Evolutionary conservation across 345 rosid genomes (phyloP), one percentile per base, ranked within the genome.

Genomic region (Cochlearia excelsa): DNA sequence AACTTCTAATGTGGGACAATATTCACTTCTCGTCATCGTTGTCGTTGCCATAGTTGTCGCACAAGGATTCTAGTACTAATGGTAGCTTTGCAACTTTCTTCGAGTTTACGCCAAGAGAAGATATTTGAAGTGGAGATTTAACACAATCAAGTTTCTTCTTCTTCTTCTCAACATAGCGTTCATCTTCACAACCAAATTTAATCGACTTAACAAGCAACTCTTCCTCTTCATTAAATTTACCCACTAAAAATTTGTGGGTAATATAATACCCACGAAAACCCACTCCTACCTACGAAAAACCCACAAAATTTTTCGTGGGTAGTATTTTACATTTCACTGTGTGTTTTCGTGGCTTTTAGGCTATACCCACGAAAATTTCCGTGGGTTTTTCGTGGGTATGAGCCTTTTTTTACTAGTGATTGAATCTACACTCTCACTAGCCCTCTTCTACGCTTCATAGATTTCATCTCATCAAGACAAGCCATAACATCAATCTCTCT

Each of bases 401-500:
- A 16, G 23, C 38, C 1, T 11, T 7, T 23, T 73, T 33, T 57
- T 72, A 72, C 66, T 77, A 67, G 61, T 61, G 71, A 90, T 81
- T 3, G 81, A 77, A 57, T 90, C 93, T n/a, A 83, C 73, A 26
- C 86, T 83, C 86, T 83, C 31, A 86, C 86, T 2, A 82, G 80
- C 0, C 86, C 92, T 51, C 88, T 85, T 67, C 92, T 82, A 44
- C 90, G 81, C 83, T 72, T 86, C 82, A 85, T 74, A 37, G 88
- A 79, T 59, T 83, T 85, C 88, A 85, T 74, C 70, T 83, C 94
- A 68, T 87, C 90, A 48, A 90, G 87, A 0, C 88, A 72, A 7
- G 90, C 90, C 53, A 87, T 75, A 50, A 90, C 84, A 61, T 85
- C 90, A 84, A 87, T 85, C 78, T 87, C 88, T 67, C 85, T 74